phyloP scores from a whole-genome alignment of 495 filamentous ascomycete species.

The Penicillium nucicola region DNA sequence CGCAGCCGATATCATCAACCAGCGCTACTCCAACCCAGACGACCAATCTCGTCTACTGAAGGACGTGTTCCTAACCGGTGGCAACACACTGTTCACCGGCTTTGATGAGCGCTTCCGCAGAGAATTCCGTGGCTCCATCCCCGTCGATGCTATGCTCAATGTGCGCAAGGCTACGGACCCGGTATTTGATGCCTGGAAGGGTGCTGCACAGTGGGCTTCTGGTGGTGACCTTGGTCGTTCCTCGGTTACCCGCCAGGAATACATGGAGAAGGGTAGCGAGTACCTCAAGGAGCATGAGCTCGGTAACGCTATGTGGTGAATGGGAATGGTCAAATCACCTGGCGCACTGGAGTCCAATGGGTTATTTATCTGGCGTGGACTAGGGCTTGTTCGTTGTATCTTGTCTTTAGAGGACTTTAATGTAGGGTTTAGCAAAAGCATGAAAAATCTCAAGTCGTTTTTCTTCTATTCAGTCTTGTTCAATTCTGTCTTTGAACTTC shows the following conservation, averaged over 20 bases:
- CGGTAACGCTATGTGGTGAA: constrained; percentile 58
- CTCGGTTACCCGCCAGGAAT: constrained; percentile 69
- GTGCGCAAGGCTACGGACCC: constrained; percentile 71
- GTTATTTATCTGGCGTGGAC: neutral
- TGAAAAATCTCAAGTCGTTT: neutral
- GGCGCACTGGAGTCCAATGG: constrained; percentile 27
- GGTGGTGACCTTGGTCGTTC: constrained; percentile 30
- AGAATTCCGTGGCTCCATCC: constrained; percentile 70
- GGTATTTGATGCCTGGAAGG: constrained; percentile 85
- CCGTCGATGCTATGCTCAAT: constrained; percentile 58
- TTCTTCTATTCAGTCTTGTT: neutral
- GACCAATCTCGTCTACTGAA: constrained; percentile 64
- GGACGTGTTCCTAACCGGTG: constrained; percentile 92
- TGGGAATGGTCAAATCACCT: constrained; percentile 2
- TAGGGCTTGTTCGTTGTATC: constrained; percentile 4
- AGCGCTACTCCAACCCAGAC: constrained; percentile 60
- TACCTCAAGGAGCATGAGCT: constrained; percentile 88
- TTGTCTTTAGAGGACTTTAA: neutral
- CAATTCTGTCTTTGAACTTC: no score
- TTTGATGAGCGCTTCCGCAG: constrained; percentile 80
- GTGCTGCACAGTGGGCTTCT: constrained; percentile 76
- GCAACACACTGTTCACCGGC: constrained; percentile 80
- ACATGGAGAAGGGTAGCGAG: constrained; percentile 78
- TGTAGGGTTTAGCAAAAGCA: neutral
- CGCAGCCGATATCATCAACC: constrained; percentile 76